Evolutionary conservation across 495 filamentous ascomycete species (phyloP), one percentile per base, ranked within the genome.

Genomic region (Aspergillus indologenus): DNA sequence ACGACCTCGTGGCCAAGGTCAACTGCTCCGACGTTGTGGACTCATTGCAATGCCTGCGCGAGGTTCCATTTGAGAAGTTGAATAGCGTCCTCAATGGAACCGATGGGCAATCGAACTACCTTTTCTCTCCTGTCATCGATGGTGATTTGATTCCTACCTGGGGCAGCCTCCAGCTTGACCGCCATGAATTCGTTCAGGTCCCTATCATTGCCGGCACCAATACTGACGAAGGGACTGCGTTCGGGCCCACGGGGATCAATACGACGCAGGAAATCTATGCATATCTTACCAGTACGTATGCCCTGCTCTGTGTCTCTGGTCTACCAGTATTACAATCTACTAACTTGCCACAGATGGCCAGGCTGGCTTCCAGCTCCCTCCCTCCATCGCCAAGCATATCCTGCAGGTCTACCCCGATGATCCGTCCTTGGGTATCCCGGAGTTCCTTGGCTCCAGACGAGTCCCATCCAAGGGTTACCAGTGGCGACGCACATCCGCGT

Each of bases 401-500:
- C 71, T 82, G n/a, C 56, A 74, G 17, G 70, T 79, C 4, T 81
- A 83, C 57, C 78, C 80, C 6, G 71, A 82, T 57, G 66, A 81
- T 68, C 79, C 80, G 8, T 70, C 66, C 0, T 60, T 76, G 19
- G 77, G 77, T 18, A 72, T 83, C 45, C 75, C 81, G 45, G 62
- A 69, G 64, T 58, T 73, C 65, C 67, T 81, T 63, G 68, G 75
- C 66, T 43, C 76, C 70, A 19, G 77, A 67, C 65, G 76, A 63
- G 58, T 73, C 17, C 66, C 68, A 7, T 65, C 71, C n/a, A 65
- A 57, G 19, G 71, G 74, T 21, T 61, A 63, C 14, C 68, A 82
- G 63, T 86, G 75, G 72, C 77, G 81, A 17, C 80, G 84, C 20
- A 75, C 75, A 8, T 71, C 75, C 11, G 81, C 83, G 6, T 82